Evolutionary conservation across 108 stramenopile genomes (phyloP).

Genomic region (Cyclotella atomus): DNA sequence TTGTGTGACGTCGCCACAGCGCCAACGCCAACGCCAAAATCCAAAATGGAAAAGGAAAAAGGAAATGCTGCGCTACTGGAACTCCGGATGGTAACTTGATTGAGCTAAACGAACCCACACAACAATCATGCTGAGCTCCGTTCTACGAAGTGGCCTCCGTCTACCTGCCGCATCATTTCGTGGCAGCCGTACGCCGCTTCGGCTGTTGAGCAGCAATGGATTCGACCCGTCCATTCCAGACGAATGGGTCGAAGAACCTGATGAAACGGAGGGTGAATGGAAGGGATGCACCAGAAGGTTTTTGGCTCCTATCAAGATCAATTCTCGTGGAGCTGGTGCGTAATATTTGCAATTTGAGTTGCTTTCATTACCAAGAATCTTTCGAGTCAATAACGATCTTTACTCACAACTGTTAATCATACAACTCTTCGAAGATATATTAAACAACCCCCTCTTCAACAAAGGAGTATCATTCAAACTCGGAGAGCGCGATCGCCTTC

Average conservation of each 20-base stretch:
- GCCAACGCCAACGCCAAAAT: no score
- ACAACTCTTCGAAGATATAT: slow-evolving; percentile 29
- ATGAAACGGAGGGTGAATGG: slow-evolving; percentile 77
- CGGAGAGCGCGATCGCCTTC: slow-evolving; percentile 90
- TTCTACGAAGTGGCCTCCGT: background rate
- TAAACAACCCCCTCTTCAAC: slow-evolving; percentile 80
- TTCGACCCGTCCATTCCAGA: slow-evolving; percentile 6
- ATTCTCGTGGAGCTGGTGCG: slow-evolving; percentile 56
- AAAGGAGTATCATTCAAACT: slow-evolving; percentile 87
- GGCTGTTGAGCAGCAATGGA: slow-evolving; percentile 8
- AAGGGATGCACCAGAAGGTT: slow-evolving; percentile 69
- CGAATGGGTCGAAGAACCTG: slow-evolving; percentile 18
- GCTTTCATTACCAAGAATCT: slow-evolving; percentile 9
- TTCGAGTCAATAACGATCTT: background rate
- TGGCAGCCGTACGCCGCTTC: background rate
- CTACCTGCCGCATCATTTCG: background rate
- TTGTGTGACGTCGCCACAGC: no score
- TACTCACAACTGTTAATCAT: background rate
- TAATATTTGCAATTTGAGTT: slow-evolving; percentile 15
- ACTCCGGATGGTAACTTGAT: no score
- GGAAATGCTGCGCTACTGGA: no score
- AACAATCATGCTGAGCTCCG: background rate
- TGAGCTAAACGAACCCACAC: no score
- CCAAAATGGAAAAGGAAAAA: no score
- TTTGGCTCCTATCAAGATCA: slow-evolving; percentile 67